A percentile compares a stretch with the other conserved stretches of the same genome.
Evolutionary conservation across 371 early-diverging fungal genomes (phyloP).

Genomic region (Saksenaea vasiformis): DNA sequence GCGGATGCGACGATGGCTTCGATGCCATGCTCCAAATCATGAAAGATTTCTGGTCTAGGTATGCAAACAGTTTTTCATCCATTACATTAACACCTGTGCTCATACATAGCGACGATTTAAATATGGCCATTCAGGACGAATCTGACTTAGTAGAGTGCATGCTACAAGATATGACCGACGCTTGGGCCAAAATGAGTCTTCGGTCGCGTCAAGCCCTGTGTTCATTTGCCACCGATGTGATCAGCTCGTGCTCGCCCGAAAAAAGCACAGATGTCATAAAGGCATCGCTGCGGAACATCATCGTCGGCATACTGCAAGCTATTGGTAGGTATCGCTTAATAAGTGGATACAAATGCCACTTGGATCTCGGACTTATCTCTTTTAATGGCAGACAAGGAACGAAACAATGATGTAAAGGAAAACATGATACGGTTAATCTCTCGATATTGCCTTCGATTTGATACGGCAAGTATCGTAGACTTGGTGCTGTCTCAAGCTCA

Average conservation of each 20-base stretch:
- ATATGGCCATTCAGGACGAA: slow-evolving; percentile 2
- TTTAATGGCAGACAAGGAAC: slow-evolving; percentile 24
- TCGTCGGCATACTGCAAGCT: background rate
- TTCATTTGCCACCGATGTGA: slow-evolving; percentile 5
- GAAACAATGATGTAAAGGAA: slow-evolving; percentile 21
- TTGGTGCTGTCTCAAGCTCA: slow-evolving; percentile 18
- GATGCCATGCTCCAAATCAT: slow-evolving; percentile 24
- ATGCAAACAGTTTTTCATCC: background rate
- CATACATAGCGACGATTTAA: background rate
- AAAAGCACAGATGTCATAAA: slow-evolving; percentile 1
- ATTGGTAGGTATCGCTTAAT: background rate
- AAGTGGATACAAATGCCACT: background rate
- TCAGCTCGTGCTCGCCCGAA: slow-evolving; percentile 11
- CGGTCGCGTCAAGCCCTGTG: slow-evolving; percentile 18
- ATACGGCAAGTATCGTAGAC: slow-evolving; percentile 23
- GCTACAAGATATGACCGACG: slow-evolving; percentile 17
- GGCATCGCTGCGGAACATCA: background rate
- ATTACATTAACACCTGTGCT: background rate
- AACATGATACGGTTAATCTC: slow-evolving; percentile 17
- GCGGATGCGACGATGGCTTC: slow-evolving; percentile 23
- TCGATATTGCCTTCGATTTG: slow-evolving; percentile 30
- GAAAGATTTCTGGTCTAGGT: slow-evolving; percentile 31
- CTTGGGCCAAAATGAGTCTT: slow-evolving; percentile 25
- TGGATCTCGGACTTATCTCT: background rate
- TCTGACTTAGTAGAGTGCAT: slow-evolving; percentile 6